These are phyloP conservation scores for Neonectria faginata DNA, from an alignment of 2,329 filamentous ascomycete species.

Conservation along the genomic window DNA sequence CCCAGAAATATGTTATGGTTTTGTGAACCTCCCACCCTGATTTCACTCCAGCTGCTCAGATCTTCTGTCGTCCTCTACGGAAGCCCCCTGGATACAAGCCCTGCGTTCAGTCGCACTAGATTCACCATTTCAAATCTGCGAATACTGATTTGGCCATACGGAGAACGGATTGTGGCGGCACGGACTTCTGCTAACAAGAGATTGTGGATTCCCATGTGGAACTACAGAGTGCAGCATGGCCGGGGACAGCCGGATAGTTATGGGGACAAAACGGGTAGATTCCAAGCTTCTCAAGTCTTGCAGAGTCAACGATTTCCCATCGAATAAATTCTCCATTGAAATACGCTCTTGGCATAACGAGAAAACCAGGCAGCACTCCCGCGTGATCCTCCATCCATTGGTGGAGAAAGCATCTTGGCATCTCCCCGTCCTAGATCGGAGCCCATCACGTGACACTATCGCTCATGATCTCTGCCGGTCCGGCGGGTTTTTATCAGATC, in stretches of 20 bases:
- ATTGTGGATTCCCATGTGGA: not conserved
- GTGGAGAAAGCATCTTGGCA: conserved; percentile 1
- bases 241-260: not conserved
- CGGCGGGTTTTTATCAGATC: conserved; percentile 42
- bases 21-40: too few relatives aligned
- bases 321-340: not conserved
- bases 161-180: too few relatives aligned
- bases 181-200: not conserved
- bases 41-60: too few relatives aligned
- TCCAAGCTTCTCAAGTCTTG: not conserved
- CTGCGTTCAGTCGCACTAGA: not conserved
- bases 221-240: not conserved
- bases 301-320: not conserved
- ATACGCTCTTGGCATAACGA: not conserved
- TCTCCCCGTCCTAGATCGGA: not conserved
- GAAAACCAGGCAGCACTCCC: not conserved
- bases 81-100: too few relatives aligned
- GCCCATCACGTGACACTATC: not conserved
- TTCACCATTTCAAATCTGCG: not conserved
- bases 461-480: not conserved
- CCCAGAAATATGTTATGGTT: too few relatives aligned
- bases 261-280: not conserved
- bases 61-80: too few relatives aligned
- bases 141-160: not conserved
- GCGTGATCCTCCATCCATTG: not conserved